A percentile compares a stretch with the other conserved stretches of the same genome.
Evolutionary conservation across 805 yeast genomes (phyloP).

Genomic region (Myxozyma monticola): DNA sequence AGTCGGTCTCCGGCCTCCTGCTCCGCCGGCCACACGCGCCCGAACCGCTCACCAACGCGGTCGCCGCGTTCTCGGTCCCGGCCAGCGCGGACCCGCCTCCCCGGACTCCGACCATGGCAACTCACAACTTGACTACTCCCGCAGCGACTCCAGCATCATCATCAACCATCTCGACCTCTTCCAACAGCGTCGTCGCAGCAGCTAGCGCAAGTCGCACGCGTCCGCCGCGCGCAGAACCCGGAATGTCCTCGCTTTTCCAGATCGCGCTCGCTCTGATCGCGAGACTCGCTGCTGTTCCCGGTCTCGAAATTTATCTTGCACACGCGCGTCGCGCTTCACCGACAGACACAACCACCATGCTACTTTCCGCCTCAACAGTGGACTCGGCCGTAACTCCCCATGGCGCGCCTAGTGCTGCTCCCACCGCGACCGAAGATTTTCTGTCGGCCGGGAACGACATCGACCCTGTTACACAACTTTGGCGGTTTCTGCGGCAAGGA

Average conservation of each 20-base stretch:
- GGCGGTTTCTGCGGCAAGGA: slow-evolving; percentile 88
- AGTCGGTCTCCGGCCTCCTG: no score
- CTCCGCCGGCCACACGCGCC: background rate
- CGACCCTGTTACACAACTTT: slow-evolving; percentile 90
- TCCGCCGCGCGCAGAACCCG: slow-evolving; percentile 2
- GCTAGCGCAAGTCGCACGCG: slow-evolving; percentile 8
- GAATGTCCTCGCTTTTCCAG: slow-evolving; percentile 33
- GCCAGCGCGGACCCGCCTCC: no score
- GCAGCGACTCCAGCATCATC: background rate
- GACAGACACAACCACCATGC: slow-evolving; percentile 24
- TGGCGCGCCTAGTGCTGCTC: slow-evolving; percentile 44
- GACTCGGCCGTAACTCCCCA: slow-evolving; percentile 64
- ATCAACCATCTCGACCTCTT: slow-evolving; percentile 1
- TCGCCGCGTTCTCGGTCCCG: background rate
- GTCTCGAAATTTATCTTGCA: slow-evolving; percentile 19
- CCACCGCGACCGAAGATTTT: slow-evolving; percentile 45
- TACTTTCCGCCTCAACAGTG: slow-evolving; percentile 44
- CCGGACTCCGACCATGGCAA: background rate
- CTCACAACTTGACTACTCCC: background rate
- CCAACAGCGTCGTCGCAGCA: slow-evolving; percentile 1
- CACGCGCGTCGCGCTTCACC: slow-evolving; percentile 26
- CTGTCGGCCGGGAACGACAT: slow-evolving; percentile 63
- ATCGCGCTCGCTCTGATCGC: slow-evolving; percentile 31
- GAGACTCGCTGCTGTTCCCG: slow-evolving; percentile 33
- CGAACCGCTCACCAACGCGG: background rate